These are phyloP conservation scores for Coccomyxa subellipsoidea DNA, from an alignment of 163 green algal genomes.

Conservation along the genomic window DNA sequence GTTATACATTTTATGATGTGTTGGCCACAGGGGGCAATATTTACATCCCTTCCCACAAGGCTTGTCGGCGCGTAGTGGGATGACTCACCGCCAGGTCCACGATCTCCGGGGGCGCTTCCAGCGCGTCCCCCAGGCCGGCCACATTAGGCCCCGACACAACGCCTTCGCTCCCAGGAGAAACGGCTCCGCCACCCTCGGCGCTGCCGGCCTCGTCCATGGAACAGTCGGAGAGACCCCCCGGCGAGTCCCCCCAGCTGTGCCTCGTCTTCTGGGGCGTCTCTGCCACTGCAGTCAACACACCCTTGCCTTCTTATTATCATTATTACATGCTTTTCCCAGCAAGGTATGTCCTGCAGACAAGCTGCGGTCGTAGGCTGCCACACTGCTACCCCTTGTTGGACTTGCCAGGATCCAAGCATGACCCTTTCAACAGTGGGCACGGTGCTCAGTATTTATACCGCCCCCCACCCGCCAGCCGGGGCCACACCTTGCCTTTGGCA, in stretches of 20 bases:
- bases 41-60: too few species aligned
- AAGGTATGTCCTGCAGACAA: not conserved
- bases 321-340: not conserved
- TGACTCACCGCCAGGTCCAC: slow-evolving; percentile 24
- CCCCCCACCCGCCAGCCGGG: too few species aligned
- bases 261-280: not conserved
- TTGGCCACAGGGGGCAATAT: too few species aligned
- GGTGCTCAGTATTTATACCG: too few species aligned
- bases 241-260: not conserved
- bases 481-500: too few species aligned
- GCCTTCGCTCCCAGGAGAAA: not conserved
- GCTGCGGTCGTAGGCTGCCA: too few species aligned
- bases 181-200: not conserved
- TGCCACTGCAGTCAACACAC: not conserved
- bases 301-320: too few species aligned
- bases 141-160: slow-evolving; percentile 16
- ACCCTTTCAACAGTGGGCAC: too few species aligned
- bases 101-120: slow-evolving; percentile 15
- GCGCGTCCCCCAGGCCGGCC: slow-evolving; percentile 19
- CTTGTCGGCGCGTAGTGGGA: too few species aligned
- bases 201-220: slow-evolving; percentile 10
- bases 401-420: too few species aligned
- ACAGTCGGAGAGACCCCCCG: not conserved
- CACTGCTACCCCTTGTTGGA: too few species aligned
- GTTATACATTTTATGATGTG: too few species aligned